Evolutionary conservation across 148 eudicot genomes (phyloP).

Genomic region (Drosera capensis): DNA sequence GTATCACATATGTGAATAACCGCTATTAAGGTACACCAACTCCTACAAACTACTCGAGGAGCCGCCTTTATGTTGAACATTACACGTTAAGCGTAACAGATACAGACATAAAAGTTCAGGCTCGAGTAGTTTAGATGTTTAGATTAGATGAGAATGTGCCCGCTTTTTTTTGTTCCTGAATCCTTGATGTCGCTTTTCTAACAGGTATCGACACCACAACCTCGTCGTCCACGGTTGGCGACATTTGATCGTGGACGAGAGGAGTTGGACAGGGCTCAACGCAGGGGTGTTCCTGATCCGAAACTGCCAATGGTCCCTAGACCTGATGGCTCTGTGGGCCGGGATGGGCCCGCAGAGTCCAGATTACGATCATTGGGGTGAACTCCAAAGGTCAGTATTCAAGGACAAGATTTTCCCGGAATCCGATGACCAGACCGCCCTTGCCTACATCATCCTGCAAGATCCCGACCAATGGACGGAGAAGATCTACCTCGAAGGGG

Average conservation of each 20-base stretch:
- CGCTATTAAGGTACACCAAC: too few species aligned
- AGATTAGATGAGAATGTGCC: too few species aligned
- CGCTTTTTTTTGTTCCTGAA: too few species aligned
- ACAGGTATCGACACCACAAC: constrained; percentile 47
- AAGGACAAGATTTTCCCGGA: constrained; percentile 52
- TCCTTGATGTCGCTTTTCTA: too few species aligned
- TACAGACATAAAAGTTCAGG: too few species aligned
- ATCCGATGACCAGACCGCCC: constrained; percentile 79
- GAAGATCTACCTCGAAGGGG: constrained; percentile 51
- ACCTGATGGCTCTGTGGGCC: constrained; percentile 58
- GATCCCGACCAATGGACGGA: constrained; percentile 51
- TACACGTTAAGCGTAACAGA: too few species aligned
- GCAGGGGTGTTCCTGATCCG: constrained; percentile 84
- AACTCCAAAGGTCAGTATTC: constrained; percentile 19
- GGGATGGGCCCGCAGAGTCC: constrained; percentile 64
- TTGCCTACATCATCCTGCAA: constrained; percentile 44
- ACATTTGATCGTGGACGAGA: constrained; percentile 24
- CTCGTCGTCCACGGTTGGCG: constrained; percentile 62
- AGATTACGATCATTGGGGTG: constrained; percentile 58
- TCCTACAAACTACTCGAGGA: too few species aligned
- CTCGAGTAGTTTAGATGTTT: too few species aligned
- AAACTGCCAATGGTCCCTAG: constrained; percentile 89
- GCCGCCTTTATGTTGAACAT: too few species aligned
- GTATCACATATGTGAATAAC: too few species aligned
- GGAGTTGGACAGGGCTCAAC: constrained; percentile 71